Percentiles rank a stretch among this genome's conserved stretches.
phyloP scores from a whole-genome alignment of 306 rosid genomes.

The barrel medic (Medicago truncatula) region DNA sequence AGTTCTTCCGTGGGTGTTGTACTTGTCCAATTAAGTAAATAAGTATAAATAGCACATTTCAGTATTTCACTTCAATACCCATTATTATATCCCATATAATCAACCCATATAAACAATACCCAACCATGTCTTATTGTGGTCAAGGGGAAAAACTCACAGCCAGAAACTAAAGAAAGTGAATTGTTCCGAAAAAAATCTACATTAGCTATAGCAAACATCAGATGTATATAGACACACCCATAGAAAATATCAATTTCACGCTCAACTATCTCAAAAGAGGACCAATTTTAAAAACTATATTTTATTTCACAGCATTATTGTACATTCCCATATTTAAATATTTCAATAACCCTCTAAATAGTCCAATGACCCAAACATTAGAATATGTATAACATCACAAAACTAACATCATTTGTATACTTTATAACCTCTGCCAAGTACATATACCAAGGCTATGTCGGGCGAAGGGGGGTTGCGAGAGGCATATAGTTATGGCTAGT shows the following conservation, averaged over 20 bases:
- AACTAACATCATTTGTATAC: slow-evolving; percentile 7
- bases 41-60: slow-evolving; percentile 4
- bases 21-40: neutral
- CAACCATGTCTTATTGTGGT: neutral
- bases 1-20: neutral
- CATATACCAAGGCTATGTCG: neutral
- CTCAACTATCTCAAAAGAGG: slow-evolving; percentile 4
- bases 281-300: neutral
- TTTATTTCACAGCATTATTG: neutral
- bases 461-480: neutral
- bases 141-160: neutral
- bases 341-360: neutral
- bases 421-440: neutral
- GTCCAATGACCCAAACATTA: slow-evolving; percentile 10
- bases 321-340: neutral
- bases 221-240: neutral
- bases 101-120: neutral
- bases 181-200: neutral
- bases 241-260: neutral
- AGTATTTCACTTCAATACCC: slow-evolving; percentile 4
- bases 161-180: slow-evolving; percentile 1
- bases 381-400: slow-evolving; percentile 9
- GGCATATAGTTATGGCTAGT: neutral
- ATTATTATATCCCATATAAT: neutral
- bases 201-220: neutral